Conservation (phyloP, 176 grass and related monocot genomes). For the Elymus sibiricus region DNA sequence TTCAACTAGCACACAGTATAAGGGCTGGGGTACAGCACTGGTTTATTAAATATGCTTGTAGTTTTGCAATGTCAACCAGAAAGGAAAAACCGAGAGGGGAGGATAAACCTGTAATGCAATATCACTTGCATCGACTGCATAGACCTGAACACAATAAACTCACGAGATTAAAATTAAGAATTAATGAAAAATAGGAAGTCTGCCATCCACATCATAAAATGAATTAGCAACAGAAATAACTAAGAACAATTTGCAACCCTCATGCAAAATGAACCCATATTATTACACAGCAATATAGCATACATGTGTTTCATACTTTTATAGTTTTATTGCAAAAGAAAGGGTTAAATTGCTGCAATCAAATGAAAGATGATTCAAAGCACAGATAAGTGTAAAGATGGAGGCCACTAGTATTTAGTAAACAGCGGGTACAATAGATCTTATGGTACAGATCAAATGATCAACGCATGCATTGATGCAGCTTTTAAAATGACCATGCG, state of each 20-base stretch:
- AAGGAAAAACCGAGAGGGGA: not conserved
- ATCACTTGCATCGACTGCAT: conserved; percentile 95
- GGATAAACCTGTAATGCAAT: conserved; percentile 77
- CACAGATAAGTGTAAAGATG: not conserved
- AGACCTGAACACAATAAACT: conserved; percentile 67
- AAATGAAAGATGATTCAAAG: conserved; percentile 10
- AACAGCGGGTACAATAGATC: not conserved
- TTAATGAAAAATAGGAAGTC: not conserved
- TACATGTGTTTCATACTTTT: too few relatives aligned
- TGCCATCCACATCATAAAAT: conserved; percentile 1
- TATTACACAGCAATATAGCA: not conserved
- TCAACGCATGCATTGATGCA: not conserved
- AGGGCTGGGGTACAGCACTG: not conserved
- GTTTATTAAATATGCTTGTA: conserved; percentile 21
- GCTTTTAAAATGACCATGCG: not conserved
- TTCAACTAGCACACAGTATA: not conserved
- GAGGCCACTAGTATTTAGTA: not conserved
- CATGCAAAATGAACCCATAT: conserved; percentile 1
- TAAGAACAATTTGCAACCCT: conserved; percentile 4
- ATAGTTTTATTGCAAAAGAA: not conserved
- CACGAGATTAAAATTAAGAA: conserved; percentile 18
- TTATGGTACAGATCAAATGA: conserved; percentile 10
- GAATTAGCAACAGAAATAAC: not conserved
- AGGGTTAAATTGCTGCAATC: not conserved
- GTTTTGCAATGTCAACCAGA: conserved; percentile 15